phyloP scores from a whole-genome alignment of 164 flowering plant genomes.

The Sedum album region DNA sequence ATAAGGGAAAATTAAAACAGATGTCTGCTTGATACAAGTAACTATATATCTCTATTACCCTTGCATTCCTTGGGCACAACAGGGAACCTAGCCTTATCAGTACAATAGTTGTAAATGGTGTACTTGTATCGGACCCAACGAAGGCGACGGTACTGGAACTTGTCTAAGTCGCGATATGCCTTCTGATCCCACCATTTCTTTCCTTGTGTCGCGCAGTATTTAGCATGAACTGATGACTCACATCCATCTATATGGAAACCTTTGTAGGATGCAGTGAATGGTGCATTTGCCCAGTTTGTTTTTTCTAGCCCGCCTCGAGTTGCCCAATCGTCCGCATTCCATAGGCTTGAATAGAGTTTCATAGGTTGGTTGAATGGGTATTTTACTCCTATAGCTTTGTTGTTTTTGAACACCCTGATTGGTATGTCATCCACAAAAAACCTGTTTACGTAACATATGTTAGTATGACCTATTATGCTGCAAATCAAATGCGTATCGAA shows the following conservation, averaged over 20 bases:
- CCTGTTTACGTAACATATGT: constrained; percentile 1
- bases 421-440: constrained; percentile 7
- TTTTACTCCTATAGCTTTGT: neutral
- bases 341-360: constrained; percentile 5
- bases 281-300: constrained; percentile 6
- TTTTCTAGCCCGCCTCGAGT: constrained; percentile 5
- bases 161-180: constrained; percentile 21
- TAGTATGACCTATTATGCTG: neutral
- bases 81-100: constrained; percentile 17
- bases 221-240: constrained; percentile 16
- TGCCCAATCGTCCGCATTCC: constrained; percentile 10
- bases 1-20: no score
- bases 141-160: constrained; percentile 16
- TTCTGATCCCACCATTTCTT: constrained; percentile 25
- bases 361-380: constrained; percentile 6
- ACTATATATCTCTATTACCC: constrained; percentile 4
- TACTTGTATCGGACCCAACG: constrained; percentile 15
- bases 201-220: constrained; percentile 21
- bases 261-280: neutral
- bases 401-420: constrained; percentile 8
- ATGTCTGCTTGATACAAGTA: no score
- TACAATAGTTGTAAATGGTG: constrained; percentile 27
- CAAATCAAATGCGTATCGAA: neutral
- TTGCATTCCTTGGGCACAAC: constrained; percentile 20
- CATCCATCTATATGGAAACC: constrained; percentile 13